Base-by-base conservation (phyloP, 2,329 filamentous ascomycete species). In the Tolypocladium capitatum region DNA sequence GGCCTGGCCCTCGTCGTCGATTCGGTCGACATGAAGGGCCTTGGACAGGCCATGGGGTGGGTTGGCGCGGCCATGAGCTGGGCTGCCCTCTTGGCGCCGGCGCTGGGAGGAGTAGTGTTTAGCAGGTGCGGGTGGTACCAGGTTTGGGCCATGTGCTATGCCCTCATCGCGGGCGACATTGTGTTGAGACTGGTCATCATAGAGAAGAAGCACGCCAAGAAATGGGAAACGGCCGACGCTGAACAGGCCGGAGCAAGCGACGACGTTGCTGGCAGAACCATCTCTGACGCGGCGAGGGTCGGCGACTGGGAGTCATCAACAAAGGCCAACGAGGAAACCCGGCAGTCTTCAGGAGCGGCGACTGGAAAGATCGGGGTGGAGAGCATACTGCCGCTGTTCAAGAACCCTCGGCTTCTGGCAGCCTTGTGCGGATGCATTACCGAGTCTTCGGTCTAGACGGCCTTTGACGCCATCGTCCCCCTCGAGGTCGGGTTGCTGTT, bases 121-220 rank as follows among this genome's bases (percentile, higher is more conserved):
- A 55, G 56, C 18, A 55, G 55, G 18, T 60, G 56, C 3, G 63
- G 61, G 2, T 65, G 65, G 48, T 63, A 62, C 48, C 46, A 60
- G 16, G 60, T 66, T 24, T 66, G 63, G 50, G 57, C 57, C 27
- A 63, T 66, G 57, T 65, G 63, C 44, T 65, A 65, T 46, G 63
- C 60, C 9, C 53, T 66, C 2, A 54, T 66, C 31, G 58, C 55
- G 3, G 57, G 58, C 6, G 63, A 66, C 8, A 60, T 64, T 45
- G 45, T 53, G 2, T 48, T 66, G n/a, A 60, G 63, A 27, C 48
- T 66, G 7, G 43, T 53, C 38, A 59, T 66, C 24, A 58, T 66
- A 35, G 63, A 66, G 38, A 57, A 57, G 41, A 64, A 61, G 48
- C 52, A 59, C 8, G 59, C 61, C 16, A 59, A 56, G 38, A 53